Evolutionary conservation across 2,329 filamentous ascomycete genomes (phyloP), one percentile per base, ranked within the genome.

Genomic region (Leptodontidium sp.): DNA sequence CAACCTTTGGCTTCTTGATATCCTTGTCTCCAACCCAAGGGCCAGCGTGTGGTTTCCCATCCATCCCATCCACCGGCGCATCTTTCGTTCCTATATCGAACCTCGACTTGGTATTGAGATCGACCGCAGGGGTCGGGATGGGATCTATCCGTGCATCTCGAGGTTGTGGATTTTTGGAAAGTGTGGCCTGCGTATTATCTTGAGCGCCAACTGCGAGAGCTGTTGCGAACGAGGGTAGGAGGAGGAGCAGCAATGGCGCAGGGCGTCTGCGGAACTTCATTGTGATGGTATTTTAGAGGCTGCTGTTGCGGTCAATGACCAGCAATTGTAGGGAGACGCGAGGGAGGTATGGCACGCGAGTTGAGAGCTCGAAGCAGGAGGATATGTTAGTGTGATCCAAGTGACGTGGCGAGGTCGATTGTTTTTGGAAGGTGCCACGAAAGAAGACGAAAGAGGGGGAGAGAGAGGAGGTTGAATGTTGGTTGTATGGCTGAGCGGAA

Each of bases 31-130:
- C 88, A 67, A 94, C 89, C 77, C 88, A 90, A 6, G 96, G 96
- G 1, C 96, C 96, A 24, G 91, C 88, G 78, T 98, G 95, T 58
- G 96, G 96, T 82, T 94, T 96, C 59, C 96, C 96, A 82, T 98
- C 96, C 75, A 92, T 91, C 57, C 94, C 94, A 79, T 98, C 96
- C 24, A 98, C 91, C 0, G 95, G 95, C 66, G 92, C 93, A 82
- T 96, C 91, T 79, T 94, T 94, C 63, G 89, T 90, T 64, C 88
- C 88, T 72, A 77, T 66, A 50, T 75, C 75, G 52, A 70, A 73
- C 55, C 76, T 76, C 12, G 74, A 64, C 61, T 83, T 81, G 1
- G 77, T 68, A 73, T 70, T 76, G 5, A 75, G 55, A 55, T 76
- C 75, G 45, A 74, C 64, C 15, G 74, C 26, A 40, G 72, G 68